phyloP scores from a whole-genome alignment of 2,329 filamentous ascomycete species.

The Colletotrichum gloeosporioides region DNA sequence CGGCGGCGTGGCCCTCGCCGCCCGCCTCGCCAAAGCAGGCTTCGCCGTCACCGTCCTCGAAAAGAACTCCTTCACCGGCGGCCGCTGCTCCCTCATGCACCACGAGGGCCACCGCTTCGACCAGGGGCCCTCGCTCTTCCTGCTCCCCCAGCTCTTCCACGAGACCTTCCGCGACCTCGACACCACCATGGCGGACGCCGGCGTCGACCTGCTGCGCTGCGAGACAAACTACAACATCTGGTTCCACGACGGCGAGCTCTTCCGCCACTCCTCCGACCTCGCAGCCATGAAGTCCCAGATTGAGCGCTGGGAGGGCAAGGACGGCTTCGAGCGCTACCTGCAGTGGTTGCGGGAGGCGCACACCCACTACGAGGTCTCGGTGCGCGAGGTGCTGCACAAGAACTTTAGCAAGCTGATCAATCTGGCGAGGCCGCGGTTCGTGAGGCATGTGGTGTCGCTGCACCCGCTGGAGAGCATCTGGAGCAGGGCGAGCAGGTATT shows the following conservation, averaged over 20 bases:
- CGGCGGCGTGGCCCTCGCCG: constrained; percentile 74
- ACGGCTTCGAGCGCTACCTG: constrained; percentile 74
- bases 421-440: constrained; percentile 63
- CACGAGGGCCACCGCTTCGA: constrained; percentile 73
- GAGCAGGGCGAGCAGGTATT: constrained; percentile 68
- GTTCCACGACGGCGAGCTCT: constrained; percentile 71
- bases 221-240: constrained; percentile 79
- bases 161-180: constrained; percentile 73
- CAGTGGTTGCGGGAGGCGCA: constrained; percentile 71
- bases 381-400: constrained; percentile 67
- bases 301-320: constrained; percentile 75
- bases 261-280: constrained; percentile 71
- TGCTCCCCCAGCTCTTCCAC: constrained; percentile 73
- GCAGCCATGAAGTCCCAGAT: constrained; percentile 74
- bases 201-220: constrained; percentile 73
- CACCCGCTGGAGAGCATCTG: constrained; percentile 78
- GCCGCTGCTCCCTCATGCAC: constrained; percentile 71
- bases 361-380: constrained; percentile 71
- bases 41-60: constrained; percentile 78
- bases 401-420: constrained; percentile 69
- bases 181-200: constrained; percentile 68
- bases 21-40: constrained; percentile 73
- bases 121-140: constrained; percentile 75
- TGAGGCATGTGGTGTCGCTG: constrained; percentile 62
- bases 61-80: constrained; percentile 76